phyloP scores from a whole-genome alignment of 257 asterid genomes.

The Jaltomata sinuosa region DNA sequence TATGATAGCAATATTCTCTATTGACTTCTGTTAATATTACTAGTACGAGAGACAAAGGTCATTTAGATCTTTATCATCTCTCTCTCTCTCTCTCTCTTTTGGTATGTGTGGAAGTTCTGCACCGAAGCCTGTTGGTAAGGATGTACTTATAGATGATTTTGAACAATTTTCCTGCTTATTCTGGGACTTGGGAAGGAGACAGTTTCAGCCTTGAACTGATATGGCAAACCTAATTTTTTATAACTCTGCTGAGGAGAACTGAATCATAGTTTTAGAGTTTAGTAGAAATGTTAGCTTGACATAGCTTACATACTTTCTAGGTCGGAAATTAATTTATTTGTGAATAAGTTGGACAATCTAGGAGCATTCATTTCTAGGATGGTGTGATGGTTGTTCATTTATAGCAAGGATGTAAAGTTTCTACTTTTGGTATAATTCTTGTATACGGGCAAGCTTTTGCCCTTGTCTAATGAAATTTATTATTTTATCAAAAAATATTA shows the following conservation, averaged over 20 bases:
- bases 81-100: background rate
- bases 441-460: too few species aligned
- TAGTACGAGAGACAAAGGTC: background rate
- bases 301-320: background rate
- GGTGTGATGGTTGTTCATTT: slow-evolving; percentile 3
- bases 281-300: background rate
- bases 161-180: background rate
- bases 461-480: too few species aligned
- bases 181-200: background rate
- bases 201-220: background rate
- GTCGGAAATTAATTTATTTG: background rate
- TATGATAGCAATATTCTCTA: background rate
- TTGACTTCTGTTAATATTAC: background rate
- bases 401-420: slow-evolving; percentile 57
- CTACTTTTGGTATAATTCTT: too few species aligned
- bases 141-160: background rate
- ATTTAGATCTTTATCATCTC: background rate
- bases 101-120: background rate
- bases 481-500: too few species aligned
- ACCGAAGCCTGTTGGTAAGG: background rate
- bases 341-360: background rate
- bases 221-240: background rate
- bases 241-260: background rate
- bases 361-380: background rate
- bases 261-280: background rate